Conservation (phyloP, 1,284 basidiomycete species). For the Tilletiaria anomala region DNA sequence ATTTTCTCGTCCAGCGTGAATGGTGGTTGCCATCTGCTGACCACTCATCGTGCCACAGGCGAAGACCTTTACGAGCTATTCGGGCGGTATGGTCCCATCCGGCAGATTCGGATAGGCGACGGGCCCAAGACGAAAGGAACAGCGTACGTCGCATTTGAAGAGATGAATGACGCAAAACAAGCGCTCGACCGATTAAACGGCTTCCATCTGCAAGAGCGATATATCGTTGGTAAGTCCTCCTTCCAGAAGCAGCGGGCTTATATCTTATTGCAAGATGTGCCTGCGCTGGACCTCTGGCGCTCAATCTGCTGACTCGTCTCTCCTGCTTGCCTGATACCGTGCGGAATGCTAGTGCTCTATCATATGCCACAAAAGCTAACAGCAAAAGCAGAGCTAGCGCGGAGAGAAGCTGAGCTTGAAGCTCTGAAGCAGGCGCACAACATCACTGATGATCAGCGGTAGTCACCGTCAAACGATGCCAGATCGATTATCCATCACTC, state of each 20-base stretch:
- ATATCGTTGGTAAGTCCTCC: conserved; percentile 50
- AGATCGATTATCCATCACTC: too few species aligned
- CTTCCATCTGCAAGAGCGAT: conserved; percentile 93
- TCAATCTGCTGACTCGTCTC: not conserved
- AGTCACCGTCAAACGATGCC: too few species aligned
- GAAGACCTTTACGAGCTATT: conserved; percentile 94
- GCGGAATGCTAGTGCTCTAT: conserved; percentile 58
- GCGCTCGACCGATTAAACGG: conserved; percentile 92
- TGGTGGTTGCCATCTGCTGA: not conserved
- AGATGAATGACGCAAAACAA: conserved; percentile 54
- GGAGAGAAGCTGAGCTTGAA: conserved; percentile 75
- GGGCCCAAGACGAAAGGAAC: conserved; percentile 74
- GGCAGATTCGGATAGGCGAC: conserved; percentile 84
- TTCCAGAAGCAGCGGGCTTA: too few species aligned
- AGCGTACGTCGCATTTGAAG: conserved; percentile 59
- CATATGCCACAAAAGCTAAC: conserved; percentile 85
- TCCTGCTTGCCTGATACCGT: not conserved
- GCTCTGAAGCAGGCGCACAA: conserved; percentile 65
- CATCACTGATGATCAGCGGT: conserved; percentile 11
- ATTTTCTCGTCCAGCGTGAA: too few species aligned
- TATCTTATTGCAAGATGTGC: not conserved
- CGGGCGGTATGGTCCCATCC: conserved; percentile 88
- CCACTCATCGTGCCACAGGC: conserved; percentile 43
- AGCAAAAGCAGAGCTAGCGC: conserved; percentile 79
- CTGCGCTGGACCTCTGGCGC: not conserved